Conservation (phyloP, 1,284 basidiomycete genomes). For the Pseudozyma sp. region DNA sequence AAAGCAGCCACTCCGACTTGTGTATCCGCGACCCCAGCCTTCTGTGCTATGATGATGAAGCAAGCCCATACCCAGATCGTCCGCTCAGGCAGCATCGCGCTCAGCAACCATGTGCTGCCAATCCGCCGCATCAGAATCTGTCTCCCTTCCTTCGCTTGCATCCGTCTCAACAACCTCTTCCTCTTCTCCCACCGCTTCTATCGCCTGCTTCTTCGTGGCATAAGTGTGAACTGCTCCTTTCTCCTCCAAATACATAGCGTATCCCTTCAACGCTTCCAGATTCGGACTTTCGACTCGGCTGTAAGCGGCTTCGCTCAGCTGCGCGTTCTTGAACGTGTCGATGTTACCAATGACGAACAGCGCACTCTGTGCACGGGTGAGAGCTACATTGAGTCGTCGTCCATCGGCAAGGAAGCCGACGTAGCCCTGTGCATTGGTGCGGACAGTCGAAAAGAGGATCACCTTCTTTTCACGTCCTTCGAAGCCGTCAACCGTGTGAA, state of each 20-base stretch:
- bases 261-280: slow-evolving; percentile 33
- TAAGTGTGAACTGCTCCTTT: slow-evolving; percentile 14
- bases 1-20: neutral
- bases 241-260: slow-evolving; percentile 39
- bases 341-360: slow-evolving; percentile 88
- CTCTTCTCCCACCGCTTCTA: slow-evolving; percentile 6
- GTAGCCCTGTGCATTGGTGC: slow-evolving; percentile 78
- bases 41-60: neutral
- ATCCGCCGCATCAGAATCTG: slow-evolving; percentile 25
- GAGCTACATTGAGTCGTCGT: slow-evolving; percentile 94
- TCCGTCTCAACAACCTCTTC: slow-evolving; percentile 16
- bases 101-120: slow-evolving; percentile 38
- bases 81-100: slow-evolving; percentile 21
- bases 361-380: slow-evolving; percentile 91
- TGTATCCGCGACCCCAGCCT: neutral
- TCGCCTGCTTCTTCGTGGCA: neutral
- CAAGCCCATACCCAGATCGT: neutral
- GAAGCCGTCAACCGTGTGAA: slow-evolving; percentile 92
- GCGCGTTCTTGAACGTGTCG: slow-evolving; percentile 73
- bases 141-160: slow-evolving; percentile 14
- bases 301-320: slow-evolving; percentile 53
- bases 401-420: slow-evolving; percentile 92
- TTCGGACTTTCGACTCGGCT: slow-evolving; percentile 45
- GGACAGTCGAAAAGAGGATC: slow-evolving; percentile 90
- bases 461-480: slow-evolving; percentile 97